phyloP scores from a whole-genome alignment of 805 yeast genomes.

The Kodamaea hsintzibuensis region DNA sequence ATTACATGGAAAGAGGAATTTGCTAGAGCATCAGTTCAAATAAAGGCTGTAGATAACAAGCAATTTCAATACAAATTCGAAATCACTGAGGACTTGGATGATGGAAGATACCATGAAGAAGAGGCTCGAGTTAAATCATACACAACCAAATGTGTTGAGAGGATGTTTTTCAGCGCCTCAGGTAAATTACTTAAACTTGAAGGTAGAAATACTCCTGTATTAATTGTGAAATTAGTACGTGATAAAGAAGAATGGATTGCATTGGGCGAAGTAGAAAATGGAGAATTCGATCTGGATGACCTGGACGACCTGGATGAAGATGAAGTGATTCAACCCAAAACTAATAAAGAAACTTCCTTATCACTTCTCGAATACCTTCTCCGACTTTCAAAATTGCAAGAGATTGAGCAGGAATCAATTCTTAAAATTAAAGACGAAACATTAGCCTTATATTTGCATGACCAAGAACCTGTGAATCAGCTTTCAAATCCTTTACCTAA shows the following conservation, averaged over 20 bases:
- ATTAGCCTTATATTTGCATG: constrained; percentile 50
- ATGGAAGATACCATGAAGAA: constrained; percentile 70
- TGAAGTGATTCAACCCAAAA: constrained; percentile 7
- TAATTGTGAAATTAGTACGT: constrained; percentile 53
- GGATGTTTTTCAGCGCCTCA: constrained; percentile 68
- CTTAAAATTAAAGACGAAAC: constrained; percentile 66
- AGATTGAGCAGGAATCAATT: constrained; percentile 55
- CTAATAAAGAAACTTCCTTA: constrained; percentile 33
- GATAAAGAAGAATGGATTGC: constrained; percentile 23
- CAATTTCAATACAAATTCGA: constrained; percentile 45
- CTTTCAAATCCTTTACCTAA: constrained; percentile 19
- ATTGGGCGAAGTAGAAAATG: constrained; percentile 18
- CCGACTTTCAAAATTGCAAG: constrained; percentile 59
- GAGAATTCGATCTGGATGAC: constrained; percentile 15
- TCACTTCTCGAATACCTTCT: constrained; percentile 65
- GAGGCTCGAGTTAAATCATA: constrained; percentile 33
- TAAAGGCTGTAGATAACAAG: constrained; percentile 20
- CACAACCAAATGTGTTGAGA: constrained; percentile 43
- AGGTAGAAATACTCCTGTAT: constrained; percentile 62
- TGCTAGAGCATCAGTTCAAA: constrained; percentile 52
- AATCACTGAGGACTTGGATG: constrained; percentile 62
- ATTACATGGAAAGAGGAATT: constrained; percentile 75
- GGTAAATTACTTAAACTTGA: constrained; percentile 65
- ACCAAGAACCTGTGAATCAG: constrained; percentile 11
- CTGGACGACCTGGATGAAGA: constrained; percentile 12